Conservation (phyloP, 768 basidiomycete genomes). For the Phanerochaete carnosa region DNA sequence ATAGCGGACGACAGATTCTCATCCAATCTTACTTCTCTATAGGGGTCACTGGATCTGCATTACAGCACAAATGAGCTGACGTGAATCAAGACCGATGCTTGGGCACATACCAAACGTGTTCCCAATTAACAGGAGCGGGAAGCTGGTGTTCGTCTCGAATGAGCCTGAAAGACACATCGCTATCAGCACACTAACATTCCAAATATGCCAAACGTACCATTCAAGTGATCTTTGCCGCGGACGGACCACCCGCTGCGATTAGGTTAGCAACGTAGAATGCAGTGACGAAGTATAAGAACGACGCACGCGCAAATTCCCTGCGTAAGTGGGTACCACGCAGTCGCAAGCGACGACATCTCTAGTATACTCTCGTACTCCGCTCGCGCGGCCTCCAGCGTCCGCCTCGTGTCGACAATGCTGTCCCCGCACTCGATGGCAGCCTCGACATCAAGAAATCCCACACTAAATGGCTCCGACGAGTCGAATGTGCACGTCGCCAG, state of each 20-base stretch:
- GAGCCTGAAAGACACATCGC: background rate
- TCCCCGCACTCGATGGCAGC: background rate
- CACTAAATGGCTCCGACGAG: background rate
- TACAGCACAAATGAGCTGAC: background rate
- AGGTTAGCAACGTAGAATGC: background rate
- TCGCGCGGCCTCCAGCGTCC: background rate
- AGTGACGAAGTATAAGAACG: background rate
- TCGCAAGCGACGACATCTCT: background rate
- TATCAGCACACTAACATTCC: background rate
- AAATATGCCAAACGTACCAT: background rate
- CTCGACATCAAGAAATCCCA: background rate
- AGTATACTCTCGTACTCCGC: background rate
- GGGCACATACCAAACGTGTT: conserved; percentile 12
- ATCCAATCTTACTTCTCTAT: conserved; percentile 3
- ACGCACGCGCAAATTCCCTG: background rate
- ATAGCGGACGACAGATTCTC: too few relatives aligned
- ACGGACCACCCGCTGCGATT: background rate
- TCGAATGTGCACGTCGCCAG: background rate
- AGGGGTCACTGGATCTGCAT: conserved; percentile 16
- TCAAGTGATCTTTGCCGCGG: background rate
- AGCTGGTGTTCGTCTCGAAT: conserved; percentile 19
- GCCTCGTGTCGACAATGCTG: background rate
- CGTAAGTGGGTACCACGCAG: background rate
- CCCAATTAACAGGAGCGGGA: conserved; percentile 24
- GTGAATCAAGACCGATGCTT: background rate